Base-by-base conservation (phyloP, 192 early-diverging fungal genomes). In the Backusella tuberculispora region DNA sequence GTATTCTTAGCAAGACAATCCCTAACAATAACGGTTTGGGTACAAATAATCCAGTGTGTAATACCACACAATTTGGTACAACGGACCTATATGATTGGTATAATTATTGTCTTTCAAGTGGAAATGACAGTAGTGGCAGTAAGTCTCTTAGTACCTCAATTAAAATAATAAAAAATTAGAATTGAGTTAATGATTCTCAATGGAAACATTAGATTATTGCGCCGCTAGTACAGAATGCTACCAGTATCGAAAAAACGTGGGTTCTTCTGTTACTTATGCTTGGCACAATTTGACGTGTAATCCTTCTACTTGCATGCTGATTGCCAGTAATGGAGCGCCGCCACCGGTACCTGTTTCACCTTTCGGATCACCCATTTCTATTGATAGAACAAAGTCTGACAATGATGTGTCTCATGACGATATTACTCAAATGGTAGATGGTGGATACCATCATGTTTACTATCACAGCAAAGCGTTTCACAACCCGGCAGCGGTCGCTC, bases 281-380 rank as follows among this genome's bases (percentile, higher is more conserved):
- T 75, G 74, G 74, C 46, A 75, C 19, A 75, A 46, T 53, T 43
- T 75, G 14, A 75, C 74, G n/a, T 75, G 74, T 53, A 65, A 68
- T 40, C 74, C 74, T 1, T 15, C 42, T 19, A 75, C 65, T 1
- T 75, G 74, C 46, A 40, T 67, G 66, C 46, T 75, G 4, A 65
- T 68, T 40, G 42, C 44, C 5, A 45, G 24, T 6, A 66, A 75
- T 40, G 74, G 74, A 2, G 43, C 42, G 24, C 74, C 74, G 5
- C 45, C 74, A 0, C 74, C 74, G 17, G 14, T 40, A 29, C 74
- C 74, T 5, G 46, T 66, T 50, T n/a, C 44, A 19, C 66, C 64
- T 21, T 68, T 19, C 29, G 29, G n/a, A 66, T 21, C 41, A 43
- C 19, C 66, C 9, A 67, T 19, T 19, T 5, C 38, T 21, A 42